phyloP scores from a whole-genome alignment of 2,329 filamentous ascomycete genomes.

The Cercospora sp. region DNA sequence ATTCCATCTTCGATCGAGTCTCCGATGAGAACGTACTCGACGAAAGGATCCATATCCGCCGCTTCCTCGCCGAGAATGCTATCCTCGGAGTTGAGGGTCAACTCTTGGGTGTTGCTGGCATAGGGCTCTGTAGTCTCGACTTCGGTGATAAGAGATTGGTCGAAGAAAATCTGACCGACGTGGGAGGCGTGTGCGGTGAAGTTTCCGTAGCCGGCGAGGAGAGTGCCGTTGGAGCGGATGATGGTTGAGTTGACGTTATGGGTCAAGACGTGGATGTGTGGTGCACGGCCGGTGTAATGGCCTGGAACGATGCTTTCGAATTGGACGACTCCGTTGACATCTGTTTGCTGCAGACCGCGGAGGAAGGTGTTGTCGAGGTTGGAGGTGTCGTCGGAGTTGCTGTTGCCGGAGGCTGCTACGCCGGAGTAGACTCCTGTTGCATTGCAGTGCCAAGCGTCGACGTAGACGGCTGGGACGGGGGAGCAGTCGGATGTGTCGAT shows the following conservation, averaged over 20 bases:
- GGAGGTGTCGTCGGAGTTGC: conserved; percentile 32
- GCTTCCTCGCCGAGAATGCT: conserved; percentile 50
- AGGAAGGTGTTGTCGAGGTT: conserved; percentile 43
- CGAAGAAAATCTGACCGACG: conserved; percentile 65
- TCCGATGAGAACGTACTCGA: conserved; percentile 59
- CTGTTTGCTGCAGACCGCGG: conserved; percentile 46
- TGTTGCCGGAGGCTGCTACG: conserved; percentile 38
- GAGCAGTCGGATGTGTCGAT: conserved; percentile 48
- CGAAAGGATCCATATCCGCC: conserved; percentile 56
- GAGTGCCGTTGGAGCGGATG: conserved; percentile 50
- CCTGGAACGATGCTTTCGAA: conserved; percentile 50
- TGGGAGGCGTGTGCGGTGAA: conserved; percentile 51
- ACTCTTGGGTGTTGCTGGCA: conserved; percentile 44
- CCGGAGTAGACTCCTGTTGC: conserved; percentile 51
- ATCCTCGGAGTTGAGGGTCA: conserved; percentile 57
- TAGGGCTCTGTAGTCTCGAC: conserved; percentile 53
- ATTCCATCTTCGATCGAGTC: conserved; percentile 54
- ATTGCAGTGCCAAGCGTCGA: conserved; percentile 49
- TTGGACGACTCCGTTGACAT: conserved; percentile 44
- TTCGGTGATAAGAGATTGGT: conserved; percentile 56
- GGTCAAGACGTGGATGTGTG: conserved; percentile 46
- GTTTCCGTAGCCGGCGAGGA: conserved; percentile 43
- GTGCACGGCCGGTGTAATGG: conserved; percentile 46
- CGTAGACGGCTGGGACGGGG: conserved; percentile 44
- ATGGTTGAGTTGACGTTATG: conserved; percentile 40